Conservation (phyloP, 2,329 filamentous ascomycete genomes). For the Pseudogymnoascus sp. region DNA sequence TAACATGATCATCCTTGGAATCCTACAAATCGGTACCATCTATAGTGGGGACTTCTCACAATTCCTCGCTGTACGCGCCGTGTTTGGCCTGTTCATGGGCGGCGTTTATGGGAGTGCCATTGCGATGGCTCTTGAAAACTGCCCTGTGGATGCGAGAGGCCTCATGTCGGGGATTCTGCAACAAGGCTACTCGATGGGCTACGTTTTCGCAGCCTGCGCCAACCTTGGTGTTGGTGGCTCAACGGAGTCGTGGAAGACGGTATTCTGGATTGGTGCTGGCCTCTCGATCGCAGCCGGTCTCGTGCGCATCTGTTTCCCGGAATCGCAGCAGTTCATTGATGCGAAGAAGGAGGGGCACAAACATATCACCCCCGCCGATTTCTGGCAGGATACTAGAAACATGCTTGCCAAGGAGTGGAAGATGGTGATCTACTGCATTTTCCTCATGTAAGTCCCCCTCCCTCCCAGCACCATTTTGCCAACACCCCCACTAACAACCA, state of each 20-base stretch:
- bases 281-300: conserved; percentile 63
- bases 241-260: conserved; percentile 62
- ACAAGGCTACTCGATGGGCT: conserved; percentile 70
- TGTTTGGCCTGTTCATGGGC: conserved; percentile 76
- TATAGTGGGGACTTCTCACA: conserved; percentile 43
- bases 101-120: conserved; percentile 71
- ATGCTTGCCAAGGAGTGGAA: conserved; percentile 68
- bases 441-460: conserved; percentile 51
- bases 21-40: conserved; percentile 65
- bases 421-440: conserved; percentile 68
- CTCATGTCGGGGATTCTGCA: conserved; percentile 77
- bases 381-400: conserved; percentile 61
- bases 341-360: conserved; percentile 55
- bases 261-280: conserved; percentile 66
- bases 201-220: conserved; percentile 66
- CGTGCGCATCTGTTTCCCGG: conserved; percentile 61
- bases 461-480: conserved; percentile 30
- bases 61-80: conserved; percentile 64
- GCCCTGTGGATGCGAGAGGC: conserved; percentile 36
- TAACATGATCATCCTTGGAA: conserved; percentile 67
- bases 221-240: conserved; percentile 65
- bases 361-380: conserved; percentile 40
- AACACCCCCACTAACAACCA: conserved; percentile 24
- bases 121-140: conserved; percentile 64
- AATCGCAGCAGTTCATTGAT: conserved; percentile 68